Base-by-base conservation (phyloP, 257 asterid species). In the Capsicum pubescens region DNA sequence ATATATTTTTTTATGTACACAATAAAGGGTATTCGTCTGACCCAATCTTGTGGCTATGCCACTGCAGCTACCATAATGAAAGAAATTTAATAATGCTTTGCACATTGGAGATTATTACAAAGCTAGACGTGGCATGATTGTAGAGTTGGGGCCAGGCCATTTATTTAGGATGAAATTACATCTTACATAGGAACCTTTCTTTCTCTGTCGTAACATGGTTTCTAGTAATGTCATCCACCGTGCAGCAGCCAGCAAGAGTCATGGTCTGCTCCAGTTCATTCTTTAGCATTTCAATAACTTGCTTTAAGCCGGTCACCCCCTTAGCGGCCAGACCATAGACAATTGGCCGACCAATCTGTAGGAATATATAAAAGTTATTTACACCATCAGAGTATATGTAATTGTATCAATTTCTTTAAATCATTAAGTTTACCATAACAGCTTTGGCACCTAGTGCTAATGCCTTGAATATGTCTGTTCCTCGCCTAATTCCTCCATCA, bases 401-500 rank as follows among this genome's bases (percentile, higher is more conserved):
- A 66, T 59, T 42, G 2, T 3, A 15, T 50, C 9, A 15, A 7
- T 36, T n/a, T 44, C 71, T 44, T 5, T 76, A 44, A 9, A 60
- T 52, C 46, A 79, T 67, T 36, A 35, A 56, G 42, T 52, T 83
- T 88, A 92, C 97, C 91, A 93, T 66, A 64, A 91, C 94, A 46
- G 92, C 94, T 84, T 86, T 88, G 61, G 95, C 97, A 7, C 97
- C 95, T 26, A 92, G 93, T 79, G 95, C 94, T 79, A 93, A 88
- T 84, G 94, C 95, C 90, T 93, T 93, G 89, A 93, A 93, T 81
- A 92, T 76, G 66, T 92, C 95, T 7, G 94, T 90, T 76, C 95
- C 97, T 14, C 97, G 89, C 84, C 97, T 90, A 81, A 93, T 87
- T 14, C 97, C 95, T 72, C 97, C 97, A 80, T 93, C 95, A 11